Conservation (phyloP, 345 rosid species). For the Rhizophora mangle region DNA sequence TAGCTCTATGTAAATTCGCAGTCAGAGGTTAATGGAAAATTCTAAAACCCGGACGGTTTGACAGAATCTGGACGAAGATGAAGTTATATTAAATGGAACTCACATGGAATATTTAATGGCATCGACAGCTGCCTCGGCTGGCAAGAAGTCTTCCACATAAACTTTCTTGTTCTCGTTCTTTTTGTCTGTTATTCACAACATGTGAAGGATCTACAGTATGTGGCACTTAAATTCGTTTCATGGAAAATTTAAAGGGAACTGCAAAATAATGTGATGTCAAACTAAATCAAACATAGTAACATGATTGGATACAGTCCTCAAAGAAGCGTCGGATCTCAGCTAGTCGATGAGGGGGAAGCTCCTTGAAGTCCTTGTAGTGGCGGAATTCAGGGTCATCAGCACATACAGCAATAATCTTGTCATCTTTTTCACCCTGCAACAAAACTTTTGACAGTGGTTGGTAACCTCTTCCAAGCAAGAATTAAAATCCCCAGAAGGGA, state of each 20-base stretch:
- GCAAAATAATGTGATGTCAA: constrained; percentile 1
- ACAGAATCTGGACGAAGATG: neutral
- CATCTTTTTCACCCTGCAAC: constrained; percentile 91
- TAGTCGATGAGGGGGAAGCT: constrained; percentile 97
- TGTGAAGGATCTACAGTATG: constrained; percentile 35
- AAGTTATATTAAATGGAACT: constrained; percentile 17
- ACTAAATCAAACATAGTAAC: constrained; percentile 9
- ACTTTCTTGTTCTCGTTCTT: constrained; percentile 99
- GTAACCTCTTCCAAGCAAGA: neutral
- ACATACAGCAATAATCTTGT: constrained; percentile 96
- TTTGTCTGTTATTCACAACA: constrained; percentile 51
- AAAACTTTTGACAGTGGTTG: neutral
- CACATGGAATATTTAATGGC: constrained; percentile 92
- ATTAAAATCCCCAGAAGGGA: neutral
- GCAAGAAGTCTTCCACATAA: constrained; percentile 83
- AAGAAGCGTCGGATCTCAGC: constrained; percentile 98
- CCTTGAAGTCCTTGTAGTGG: constrained; percentile 86
- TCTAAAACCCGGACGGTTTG: neutral
- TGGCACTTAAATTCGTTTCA: neutral
- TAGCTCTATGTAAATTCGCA: too few relatives aligned
- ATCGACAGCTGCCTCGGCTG: constrained; percentile 63
- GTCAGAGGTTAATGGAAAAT: neutral
- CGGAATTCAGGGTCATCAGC: constrained; percentile 99
- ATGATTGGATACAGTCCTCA: constrained; percentile 84
- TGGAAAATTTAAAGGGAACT: neutral